phyloP scores from a whole-genome alignment of 257 asterid genomes.

The Ligustrum vulgare region DNA sequence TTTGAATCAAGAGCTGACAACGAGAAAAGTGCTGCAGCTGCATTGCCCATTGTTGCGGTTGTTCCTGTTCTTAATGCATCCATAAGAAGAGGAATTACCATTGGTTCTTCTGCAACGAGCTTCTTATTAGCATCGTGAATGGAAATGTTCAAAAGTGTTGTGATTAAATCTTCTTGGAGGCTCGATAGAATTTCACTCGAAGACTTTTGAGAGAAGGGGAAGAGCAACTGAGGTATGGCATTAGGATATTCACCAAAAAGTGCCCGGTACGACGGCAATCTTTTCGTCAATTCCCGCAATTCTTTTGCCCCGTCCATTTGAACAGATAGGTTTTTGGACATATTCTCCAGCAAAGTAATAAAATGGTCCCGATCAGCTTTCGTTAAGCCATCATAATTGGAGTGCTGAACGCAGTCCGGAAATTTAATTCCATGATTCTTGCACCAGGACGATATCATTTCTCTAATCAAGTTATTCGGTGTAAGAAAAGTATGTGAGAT shows the following conservation, averaged over 20 bases:
- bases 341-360: slow-evolving; percentile 46
- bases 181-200: slow-evolving; percentile 31
- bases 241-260: slow-evolving; percentile 67
- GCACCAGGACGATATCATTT: slow-evolving; percentile 73
- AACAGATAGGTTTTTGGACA: slow-evolving; percentile 51
- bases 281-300: slow-evolving; percentile 62
- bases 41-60: slow-evolving; percentile 69
- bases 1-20: slow-evolving; percentile 73
- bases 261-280: slow-evolving; percentile 66
- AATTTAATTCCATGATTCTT: slow-evolving; percentile 52
- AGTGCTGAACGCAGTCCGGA: slow-evolving; percentile 45
- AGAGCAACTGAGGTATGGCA: slow-evolving; percentile 58
- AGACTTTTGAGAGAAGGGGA: slow-evolving; percentile 48
- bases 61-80: slow-evolving; percentile 65
- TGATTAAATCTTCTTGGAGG: slow-evolving; percentile 83
- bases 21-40: slow-evolving; percentile 88
- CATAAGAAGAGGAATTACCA: slow-evolving; percentile 61
- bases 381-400: slow-evolving; percentile 2
- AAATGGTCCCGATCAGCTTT: slow-evolving; percentile 48
- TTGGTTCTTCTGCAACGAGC: slow-evolving; percentile 76
- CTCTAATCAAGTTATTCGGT: slow-evolving; percentile 69
- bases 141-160: slow-evolving; percentile 74
- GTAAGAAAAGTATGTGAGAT: slow-evolving; percentile 71
- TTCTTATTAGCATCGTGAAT: slow-evolving; percentile 82
- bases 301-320: slow-evolving; percentile 78